A percentile compares a stretch with the other conserved stretches of the same genome.
These are phyloP conservation scores for Fusarium sp. DNA, from an alignment of 2,329 filamentous ascomycete species.

Conservation along the genomic window DNA sequence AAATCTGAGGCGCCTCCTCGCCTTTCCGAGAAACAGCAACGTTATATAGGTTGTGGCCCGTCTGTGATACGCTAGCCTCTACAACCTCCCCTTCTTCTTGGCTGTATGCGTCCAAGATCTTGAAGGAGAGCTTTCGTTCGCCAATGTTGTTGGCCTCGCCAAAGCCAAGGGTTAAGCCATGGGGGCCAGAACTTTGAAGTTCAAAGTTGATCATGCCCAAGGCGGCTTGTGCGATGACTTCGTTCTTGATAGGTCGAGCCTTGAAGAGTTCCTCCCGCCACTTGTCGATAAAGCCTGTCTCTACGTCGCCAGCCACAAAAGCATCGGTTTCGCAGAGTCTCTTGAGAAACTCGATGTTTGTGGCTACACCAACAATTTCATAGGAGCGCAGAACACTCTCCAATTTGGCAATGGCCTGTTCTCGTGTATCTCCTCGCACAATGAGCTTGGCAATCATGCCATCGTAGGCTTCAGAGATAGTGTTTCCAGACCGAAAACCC, in stretches of 20 bases:
- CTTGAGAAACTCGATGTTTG: constrained; percentile 97
- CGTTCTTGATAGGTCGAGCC: constrained; percentile 68
- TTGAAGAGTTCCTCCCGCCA: constrained; percentile 83
- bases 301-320: constrained; percentile 88
- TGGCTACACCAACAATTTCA: constrained; percentile 90
- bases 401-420: constrained; percentile 85
- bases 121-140: constrained; percentile 63
- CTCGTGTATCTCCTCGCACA: constrained; percentile 81
- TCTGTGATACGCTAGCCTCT: constrained; percentile 62
- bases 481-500: constrained; percentile 90
- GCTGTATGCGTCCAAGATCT: constrained; percentile 69
- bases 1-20: constrained; percentile 53
- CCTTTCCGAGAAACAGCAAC: constrained; percentile 58
- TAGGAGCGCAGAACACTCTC: constrained; percentile 84
- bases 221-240: constrained; percentile 88
- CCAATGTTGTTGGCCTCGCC: constrained; percentile 55
- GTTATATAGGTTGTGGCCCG: constrained; percentile 59
- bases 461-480: constrained; percentile 94
- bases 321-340: constrained; percentile 81
- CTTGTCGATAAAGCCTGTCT: constrained; percentile 96
- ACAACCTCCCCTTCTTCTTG: constrained; percentile 73
- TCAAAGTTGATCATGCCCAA: constrained; percentile 74
- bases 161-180: constrained; percentile 66
- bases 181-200: constrained; percentile 53
- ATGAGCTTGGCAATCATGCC: constrained; percentile 99